Base-by-base conservation (phyloP, 805 yeast genomes). In the Yamadazyma akitaensis region DNA sequence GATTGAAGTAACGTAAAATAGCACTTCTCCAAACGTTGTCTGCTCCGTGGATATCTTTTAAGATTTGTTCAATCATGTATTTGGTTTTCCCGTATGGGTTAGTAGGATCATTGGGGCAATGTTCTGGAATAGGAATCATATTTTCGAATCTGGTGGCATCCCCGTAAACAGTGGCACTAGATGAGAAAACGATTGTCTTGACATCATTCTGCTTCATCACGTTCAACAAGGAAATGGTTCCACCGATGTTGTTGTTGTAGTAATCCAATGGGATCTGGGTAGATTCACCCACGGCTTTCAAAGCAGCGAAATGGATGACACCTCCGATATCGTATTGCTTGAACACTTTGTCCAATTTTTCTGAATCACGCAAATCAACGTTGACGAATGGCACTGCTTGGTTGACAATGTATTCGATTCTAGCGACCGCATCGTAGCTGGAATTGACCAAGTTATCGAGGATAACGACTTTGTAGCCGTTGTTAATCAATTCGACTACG, bases 91-190 rank as follows among this genome's bases (percentile, higher is more conserved):
- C 95, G 56, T 87, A 87, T 2, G 95, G 92, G 48, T 83, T 81
- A 4, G 87, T 80, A 30, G 94, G 87, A 44, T 77, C 87, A 40
- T 79, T 76, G 17, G 90, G 90, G 62, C 89, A 84, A 48, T 75
- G 76, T 57, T 85, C 94, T 12, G 91, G 91, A 44, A 85, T 85
- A 26, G 92, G 92, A 46, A 84, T 81, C 82, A 82, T 82, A 57
- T 82, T 73, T 43, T 77, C 79, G 59, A 83, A 84, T 38, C 88
- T 70, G 9, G 88, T 81, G 26, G 84, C 91, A 60, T 84, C 92
- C 12, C 94, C 95, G 57, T 88, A 86, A 4, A 87, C 92, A 11
- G 94, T 86, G 10, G 94, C 94, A 25, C 88, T 81, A 2, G 91
- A 84, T 33, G 87, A 80, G 63, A 87, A 86, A 13, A 87, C 89